A percentile compares a stretch with the other conserved stretches of the same genome.
Conservation (phyloP, 2,329 filamentous ascomycete genomes). For the Alternaria rosae region DNA sequence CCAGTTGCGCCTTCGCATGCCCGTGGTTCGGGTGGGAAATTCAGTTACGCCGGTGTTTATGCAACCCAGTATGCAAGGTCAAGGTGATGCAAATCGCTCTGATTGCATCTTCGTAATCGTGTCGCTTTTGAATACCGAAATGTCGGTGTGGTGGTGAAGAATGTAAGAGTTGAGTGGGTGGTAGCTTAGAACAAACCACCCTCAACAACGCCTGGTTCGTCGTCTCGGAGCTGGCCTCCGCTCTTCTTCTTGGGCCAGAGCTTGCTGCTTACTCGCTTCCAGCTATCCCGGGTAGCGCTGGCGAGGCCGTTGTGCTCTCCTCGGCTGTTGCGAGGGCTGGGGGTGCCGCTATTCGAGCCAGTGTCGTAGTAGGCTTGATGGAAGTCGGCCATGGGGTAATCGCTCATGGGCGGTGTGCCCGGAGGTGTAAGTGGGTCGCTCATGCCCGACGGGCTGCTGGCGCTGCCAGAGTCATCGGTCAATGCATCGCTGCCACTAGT, state of each 20-base stretch:
- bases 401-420: slow-evolving; percentile 73
- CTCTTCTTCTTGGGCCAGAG: slow-evolving; percentile 52
- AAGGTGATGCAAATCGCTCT: slow-evolving; percentile 41
- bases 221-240: slow-evolving; percentile 45
- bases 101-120: slow-evolving; percentile 45
- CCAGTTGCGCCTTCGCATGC: slow-evolving; percentile 44
- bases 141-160: slow-evolving; percentile 1
- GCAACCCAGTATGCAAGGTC: slow-evolving; percentile 45
- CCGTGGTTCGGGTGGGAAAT: slow-evolving; percentile 22
- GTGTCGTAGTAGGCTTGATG: slow-evolving; percentile 47
- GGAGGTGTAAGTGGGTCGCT: slow-evolving; percentile 76
- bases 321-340: slow-evolving; percentile 48
- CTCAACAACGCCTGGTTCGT: slow-evolving; percentile 47
- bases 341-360: slow-evolving; percentile 43
- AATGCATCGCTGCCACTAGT: slow-evolving; percentile 56
- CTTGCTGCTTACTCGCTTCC: slow-evolving; percentile 53
- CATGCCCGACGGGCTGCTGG: slow-evolving; percentile 53
- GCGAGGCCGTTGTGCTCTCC: slow-evolving; percentile 49
- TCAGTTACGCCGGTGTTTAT: slow-evolving; percentile 42
- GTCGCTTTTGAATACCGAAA: slow-evolving; percentile 22
- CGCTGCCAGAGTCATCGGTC: slow-evolving; percentile 70
- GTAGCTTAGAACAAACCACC: slow-evolving; percentile 42
- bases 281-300: slow-evolving; percentile 47
- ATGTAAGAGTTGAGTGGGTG: background rate
- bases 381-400: slow-evolving; percentile 56